Conservation (phyloP, 306 rosid species). For the Phaseolus lunatus region DNA sequence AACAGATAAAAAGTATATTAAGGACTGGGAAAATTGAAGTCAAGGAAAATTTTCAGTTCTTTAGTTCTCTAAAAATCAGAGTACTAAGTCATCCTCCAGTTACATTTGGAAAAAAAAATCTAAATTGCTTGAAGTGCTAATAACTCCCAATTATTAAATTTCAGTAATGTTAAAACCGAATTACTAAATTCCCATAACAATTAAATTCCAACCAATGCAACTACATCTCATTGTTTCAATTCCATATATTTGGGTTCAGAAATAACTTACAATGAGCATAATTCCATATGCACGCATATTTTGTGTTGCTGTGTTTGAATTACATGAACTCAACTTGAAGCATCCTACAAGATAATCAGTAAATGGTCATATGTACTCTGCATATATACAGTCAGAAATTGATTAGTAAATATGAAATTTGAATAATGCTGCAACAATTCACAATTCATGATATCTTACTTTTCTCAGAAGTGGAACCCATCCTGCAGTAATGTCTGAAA, state of each 20-base stretch:
- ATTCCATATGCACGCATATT: conserved; percentile 86
- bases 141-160: conserved; percentile 4
- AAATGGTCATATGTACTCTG: conserved; percentile 46
- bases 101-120: background rate
- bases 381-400: conserved; percentile 22
- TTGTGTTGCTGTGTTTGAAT: conserved; percentile 77
- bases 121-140: background rate
- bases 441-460: conserved; percentile 57
- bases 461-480: conserved; percentile 84
- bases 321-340: conserved; percentile 87
- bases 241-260: conserved; percentile 40
- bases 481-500: conserved; percentile 92
- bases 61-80: background rate
- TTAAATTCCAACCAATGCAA: conserved; percentile 3
- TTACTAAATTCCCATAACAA: conserved; percentile 1
- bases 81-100: background rate
- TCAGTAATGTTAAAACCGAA: background rate
- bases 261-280: conserved; percentile 82
- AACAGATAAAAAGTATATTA: background rate
- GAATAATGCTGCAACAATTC: conserved; percentile 7
- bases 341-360: conserved; percentile 70
- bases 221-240: conserved; percentile 11
- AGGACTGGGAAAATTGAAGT: conserved; percentile 28
- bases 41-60: background rate
- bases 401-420: conserved; percentile 17